These are phyloP conservation scores for Nothophytophthora sp. DNA, from an alignment of 352 stramenopile genomes.

Conservation along the genomic window DNA sequence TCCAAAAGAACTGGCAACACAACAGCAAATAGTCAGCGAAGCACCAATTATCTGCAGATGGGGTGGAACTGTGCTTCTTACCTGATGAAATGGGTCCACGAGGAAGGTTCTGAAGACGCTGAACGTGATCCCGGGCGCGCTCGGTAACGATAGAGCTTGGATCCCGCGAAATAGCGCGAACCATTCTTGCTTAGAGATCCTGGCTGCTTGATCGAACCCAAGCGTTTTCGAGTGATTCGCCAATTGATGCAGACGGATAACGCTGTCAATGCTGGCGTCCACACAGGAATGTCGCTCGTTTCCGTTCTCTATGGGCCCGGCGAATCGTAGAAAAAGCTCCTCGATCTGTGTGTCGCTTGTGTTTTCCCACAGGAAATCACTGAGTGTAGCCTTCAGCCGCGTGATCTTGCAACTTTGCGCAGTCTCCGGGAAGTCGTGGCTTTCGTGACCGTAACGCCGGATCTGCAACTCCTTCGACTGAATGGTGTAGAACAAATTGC, in stretches of 20 bases:
- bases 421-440: constrained; percentile 33
- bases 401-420: constrained; percentile 21
- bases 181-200: constrained; percentile 38
- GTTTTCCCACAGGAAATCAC: constrained; percentile 28
- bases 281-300: too few relatives aligned
- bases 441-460: constrained; percentile 31
- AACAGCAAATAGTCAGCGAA: constrained; percentile 4
- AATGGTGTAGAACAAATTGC: constrained; percentile 33
- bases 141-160: constrained; percentile 17
- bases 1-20: constrained; percentile 29
- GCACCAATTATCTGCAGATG: neutral
- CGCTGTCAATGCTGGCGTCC: neutral
- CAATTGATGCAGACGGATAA: constrained; percentile 22
- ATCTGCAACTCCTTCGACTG: constrained; percentile 12
- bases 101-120: constrained; percentile 35
- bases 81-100: constrained; percentile 44
- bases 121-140: constrained; percentile 14
- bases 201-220: constrained; percentile 13
- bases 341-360: constrained; percentile 16
- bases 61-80: too few relatives aligned
- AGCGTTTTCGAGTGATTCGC: constrained; percentile 13
- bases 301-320: neutral
- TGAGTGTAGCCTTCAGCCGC: constrained; percentile 22
- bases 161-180: constrained; percentile 36
- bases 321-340: constrained; percentile 23